Conservation (phyloP, 345 rosid genomes). For the Eucalyptus curtisii region DNA sequence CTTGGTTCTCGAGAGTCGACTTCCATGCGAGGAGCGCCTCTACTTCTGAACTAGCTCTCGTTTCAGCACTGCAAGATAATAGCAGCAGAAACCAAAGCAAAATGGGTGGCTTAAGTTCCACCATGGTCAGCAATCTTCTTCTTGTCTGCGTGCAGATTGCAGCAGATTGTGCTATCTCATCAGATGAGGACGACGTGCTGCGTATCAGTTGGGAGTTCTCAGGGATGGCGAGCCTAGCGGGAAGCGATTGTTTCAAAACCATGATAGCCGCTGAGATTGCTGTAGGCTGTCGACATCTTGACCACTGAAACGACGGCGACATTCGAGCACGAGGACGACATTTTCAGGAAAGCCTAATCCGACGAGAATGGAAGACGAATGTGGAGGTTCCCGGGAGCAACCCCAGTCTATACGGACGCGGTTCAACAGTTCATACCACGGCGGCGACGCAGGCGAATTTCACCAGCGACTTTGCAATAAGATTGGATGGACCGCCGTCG, state of each 20-base stretch:
- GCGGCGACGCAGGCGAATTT: too few species aligned
- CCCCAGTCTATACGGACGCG: background rate
- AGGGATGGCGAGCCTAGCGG: background rate
- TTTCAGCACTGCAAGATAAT: background rate
- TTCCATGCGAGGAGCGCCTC: background rate
- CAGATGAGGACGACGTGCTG: too few species aligned
- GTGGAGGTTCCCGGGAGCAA: background rate
- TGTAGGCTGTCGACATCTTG: background rate
- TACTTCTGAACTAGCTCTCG: background rate
- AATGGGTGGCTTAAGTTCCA: background rate
- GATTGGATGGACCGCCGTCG: background rate
- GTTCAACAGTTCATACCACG: background rate
- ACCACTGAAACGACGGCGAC: background rate
- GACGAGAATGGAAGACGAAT: background rate
- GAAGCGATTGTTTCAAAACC: background rate
- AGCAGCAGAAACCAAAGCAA: background rate
- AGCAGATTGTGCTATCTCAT: too few species aligned
- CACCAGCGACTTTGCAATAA: background rate
- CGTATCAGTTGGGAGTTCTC: background rate
- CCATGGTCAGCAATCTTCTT: background rate
- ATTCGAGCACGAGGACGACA: background rate
- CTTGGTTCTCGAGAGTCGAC: background rate
- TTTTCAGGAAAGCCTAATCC: background rate
- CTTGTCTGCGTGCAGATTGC: background rate
- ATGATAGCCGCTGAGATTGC: background rate